Base-by-base conservation (phyloP, 2,329 filamentous ascomycete species). In the Apiospora arundinis region DNA sequence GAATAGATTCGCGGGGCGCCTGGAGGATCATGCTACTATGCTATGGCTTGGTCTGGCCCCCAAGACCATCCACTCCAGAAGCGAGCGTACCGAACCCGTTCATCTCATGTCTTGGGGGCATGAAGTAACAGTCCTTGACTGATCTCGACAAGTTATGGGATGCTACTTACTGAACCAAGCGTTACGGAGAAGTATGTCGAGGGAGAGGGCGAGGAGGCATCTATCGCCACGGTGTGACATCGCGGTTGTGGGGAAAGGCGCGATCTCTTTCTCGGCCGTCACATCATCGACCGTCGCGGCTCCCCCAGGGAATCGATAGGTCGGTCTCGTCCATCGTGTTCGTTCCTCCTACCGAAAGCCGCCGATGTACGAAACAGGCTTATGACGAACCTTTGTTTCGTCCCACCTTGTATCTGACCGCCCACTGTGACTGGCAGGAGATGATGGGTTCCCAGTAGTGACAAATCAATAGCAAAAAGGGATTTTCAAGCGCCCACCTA, bases 331-430 rank as follows among this genome's bases (percentile, higher is more conserved):
- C 6, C 32, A 32, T 23, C 14, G 4, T 32, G n/a, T n/a, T n/a
- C n/a, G n/a, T 25, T 32, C 32, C 32, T 12, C n/a, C 18, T 14
- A 28, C 7, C 8, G 28, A 63, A 40, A 40, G 28, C 56, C 32
- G 32, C 21, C 21, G 21, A 14, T 40, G 32, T 40, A 23, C 56
- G 56, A 63, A 63, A 63, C 56, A 63, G 56, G 56, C 52, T 63
- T 63, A 18, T 40, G 56, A 28, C 32, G 32, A 32, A 40, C 28
- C 18, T 63, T 63, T 40, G 56, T 63, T 63, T 63, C 32, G 56
- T 40, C 49, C 32, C 56, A 45, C 32, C 56, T n/a, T n/a, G n/a
- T n/a, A 37, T 23, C 32, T 63, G 56, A 63, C 56, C 56, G 56
- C 56, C 44, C 32, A 12, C 32, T n/a, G n/a, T n/a, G n/a, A 32